Base-by-base conservation (phyloP, 495 filamentous ascomycete genomes). In the Tuber borchii region DNA sequence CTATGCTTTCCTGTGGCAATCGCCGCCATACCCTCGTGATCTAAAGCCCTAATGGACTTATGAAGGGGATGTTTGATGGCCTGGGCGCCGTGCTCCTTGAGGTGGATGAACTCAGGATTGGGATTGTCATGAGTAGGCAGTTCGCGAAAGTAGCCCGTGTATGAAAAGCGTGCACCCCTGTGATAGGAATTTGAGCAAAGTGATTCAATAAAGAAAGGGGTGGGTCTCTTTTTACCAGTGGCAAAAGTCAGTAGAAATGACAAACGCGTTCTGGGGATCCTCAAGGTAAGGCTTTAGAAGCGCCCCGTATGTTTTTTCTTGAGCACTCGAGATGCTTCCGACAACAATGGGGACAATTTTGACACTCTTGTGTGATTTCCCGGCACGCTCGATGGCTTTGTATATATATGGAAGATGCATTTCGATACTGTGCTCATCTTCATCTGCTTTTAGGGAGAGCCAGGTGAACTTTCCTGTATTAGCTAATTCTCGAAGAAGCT, bases 401-500 rank as follows among this genome's bases (percentile, higher is more conserved):
- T 95, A 93, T 78, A 98, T 90, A 82, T 95, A 98, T 2, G 95
- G 95, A 0, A 97, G 87, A 79, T 99, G 95, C 90, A 98, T 97
- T 85, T 98, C 96, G 39, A 98, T 90, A 72, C 93, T 97, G 84
- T 99, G 95, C 84, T 99, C 95, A 45, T 89, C 90, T 76, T 94
- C 91, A 79, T 99, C 95, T 16, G 89, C 86, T 6, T 86, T 83
- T 42, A 82, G 83, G 1, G 89, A 87, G 88, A 97, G 94, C n/a
- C 87, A 88, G n/a, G 90, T 87, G 83, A 97, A 97, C 71, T 86
- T 85, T 26, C 88, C 87, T 14, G 89, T 91, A 7, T 85, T 79
- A 48, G 87, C 86, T 22, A 98, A 89, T 78, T 88, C 84, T 69
- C 87, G 76, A 45, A 94, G 90, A 12, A 90, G 89, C 14, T 86